A percentile compares a stretch with the other conserved stretches of the same genome.
Evolutionary conservation across 768 basidiomycete species (phyloP).

Genomic region (Heimioporus sp.): DNA sequence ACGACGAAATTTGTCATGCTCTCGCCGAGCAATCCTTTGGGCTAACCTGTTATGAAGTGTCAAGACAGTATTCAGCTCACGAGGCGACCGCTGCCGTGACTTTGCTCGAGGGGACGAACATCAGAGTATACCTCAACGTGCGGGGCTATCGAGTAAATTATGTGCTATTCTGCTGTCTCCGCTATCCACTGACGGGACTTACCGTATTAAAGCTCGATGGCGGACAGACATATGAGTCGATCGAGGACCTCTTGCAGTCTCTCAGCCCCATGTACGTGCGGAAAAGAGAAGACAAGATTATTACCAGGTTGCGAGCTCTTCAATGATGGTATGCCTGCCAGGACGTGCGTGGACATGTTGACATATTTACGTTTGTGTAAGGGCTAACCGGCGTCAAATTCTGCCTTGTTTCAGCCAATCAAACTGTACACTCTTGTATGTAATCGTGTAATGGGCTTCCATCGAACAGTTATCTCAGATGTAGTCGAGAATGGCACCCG

Average conservation of each 20-base stretch:
- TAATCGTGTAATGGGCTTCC: no score
- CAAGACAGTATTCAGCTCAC: slow-evolving; percentile 34
- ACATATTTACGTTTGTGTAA: not conserved
- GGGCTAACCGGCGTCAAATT: slow-evolving; percentile 2
- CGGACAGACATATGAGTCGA: slow-evolving; percentile 47
- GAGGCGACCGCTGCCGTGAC: slow-evolving; percentile 54
- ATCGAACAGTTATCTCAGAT: no score
- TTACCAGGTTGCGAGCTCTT: slow-evolving; percentile 47
- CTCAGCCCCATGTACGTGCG: slow-evolving; percentile 53
- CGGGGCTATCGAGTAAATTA: slow-evolving; percentile 55
- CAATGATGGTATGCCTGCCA: slow-evolving; percentile 15
- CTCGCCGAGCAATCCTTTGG: slow-evolving; percentile 60
- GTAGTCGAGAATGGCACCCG: no score
- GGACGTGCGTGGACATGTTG: slow-evolving; percentile 7
- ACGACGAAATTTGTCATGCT: slow-evolving; percentile 51
- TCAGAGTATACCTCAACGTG: slow-evolving; percentile 47
- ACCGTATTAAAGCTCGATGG: slow-evolving; percentile 21
- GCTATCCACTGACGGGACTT: slow-evolving; percentile 6
- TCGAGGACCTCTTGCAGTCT: slow-evolving; percentile 56
- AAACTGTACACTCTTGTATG: no score
- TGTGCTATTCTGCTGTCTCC: not conserved
- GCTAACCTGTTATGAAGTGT: slow-evolving; percentile 45
- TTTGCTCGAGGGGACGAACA: slow-evolving; percentile 51
- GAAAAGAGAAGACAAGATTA: slow-evolving; percentile 45
- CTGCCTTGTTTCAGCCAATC: no score